Base-by-base conservation (phyloP, 371 early-diverging fungal species). In the Mortierella sp. region DNA sequence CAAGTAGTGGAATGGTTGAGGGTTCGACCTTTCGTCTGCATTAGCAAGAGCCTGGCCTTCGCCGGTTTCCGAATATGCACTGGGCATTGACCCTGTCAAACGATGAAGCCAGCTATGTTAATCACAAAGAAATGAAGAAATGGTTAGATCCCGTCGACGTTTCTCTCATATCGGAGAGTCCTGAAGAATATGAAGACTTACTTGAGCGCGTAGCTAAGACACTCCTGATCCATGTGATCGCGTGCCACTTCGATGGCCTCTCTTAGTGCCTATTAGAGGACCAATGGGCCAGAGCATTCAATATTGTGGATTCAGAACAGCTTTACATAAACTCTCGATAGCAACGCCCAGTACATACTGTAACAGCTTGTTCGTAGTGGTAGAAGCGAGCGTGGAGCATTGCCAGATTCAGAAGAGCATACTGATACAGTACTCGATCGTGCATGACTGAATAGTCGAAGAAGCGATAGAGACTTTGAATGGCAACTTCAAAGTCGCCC, bases 231-330 rank as follows among this genome's bases (percentile, higher is more conserved):
- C 59, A 59, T 46, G 19, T 74, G 65, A 21, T 79, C 70, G 22
- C 79, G 79, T 9, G 81, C 81, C 21, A 79, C 65, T n/a, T 71
- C 79, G 5, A 81, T 72, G 1, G 81, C 67, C 54, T 81, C 81
- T 12, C 61, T 60, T 7, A 81, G 67, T 13, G 70, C 79, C 78
- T 80, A 63, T 48, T 27, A 10, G 27, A 13, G 43, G 37, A 31
- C 17, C 27, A 17, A n/a, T 1, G 2, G 31, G 8, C 21, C 6
- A 40, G 5, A 17, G 53, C 28, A 16, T 25, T n/a, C 16, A 56
- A 28, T 17, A 28, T 5, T 9, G 3, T 29, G 45, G n/a, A 3
- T 17, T 9, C 39, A 43, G 17, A 50, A 28, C 8, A 53, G 14
- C 9, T 37, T 31, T 47, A 22, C 14, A 8, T 27, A 24, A 13